Evolutionary conservation across 352 stramenopile species (phyloP).

Genomic region (Phytophthora nicotianae): DNA sequence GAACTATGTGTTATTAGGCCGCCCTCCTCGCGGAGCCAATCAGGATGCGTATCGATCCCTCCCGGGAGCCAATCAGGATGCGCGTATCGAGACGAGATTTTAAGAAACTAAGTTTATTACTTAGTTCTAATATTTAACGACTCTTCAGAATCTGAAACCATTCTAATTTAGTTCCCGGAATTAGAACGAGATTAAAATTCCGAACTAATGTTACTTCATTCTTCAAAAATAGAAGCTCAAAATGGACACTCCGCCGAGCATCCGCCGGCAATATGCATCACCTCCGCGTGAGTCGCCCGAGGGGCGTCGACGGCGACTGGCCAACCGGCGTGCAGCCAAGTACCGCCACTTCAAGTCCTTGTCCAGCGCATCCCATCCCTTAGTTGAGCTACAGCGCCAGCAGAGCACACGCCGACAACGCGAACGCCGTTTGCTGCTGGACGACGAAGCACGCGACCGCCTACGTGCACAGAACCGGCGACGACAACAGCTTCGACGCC

Average conservation of each 20-base stretch:
- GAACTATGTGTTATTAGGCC: too few relatives aligned
- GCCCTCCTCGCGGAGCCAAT: too few relatives aligned
- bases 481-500: conserved; percentile 56
- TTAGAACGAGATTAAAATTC: too few relatives aligned
- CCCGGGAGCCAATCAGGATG: too few relatives aligned
- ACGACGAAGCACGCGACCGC: conserved; percentile 37
- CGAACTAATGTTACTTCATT: neutral
- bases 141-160: neutral
- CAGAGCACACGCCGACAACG: conserved; percentile 53
- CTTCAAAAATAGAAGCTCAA: neutral
- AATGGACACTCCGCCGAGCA: conserved; percentile 58
- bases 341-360: conserved; percentile 56
- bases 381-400: conserved; percentile 42
- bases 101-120: too few relatives aligned
- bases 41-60: too few relatives aligned
- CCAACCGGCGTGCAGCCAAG: conserved; percentile 71
- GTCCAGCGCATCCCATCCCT: neutral
- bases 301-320: conserved; percentile 53
- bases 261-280: conserved; percentile 53
- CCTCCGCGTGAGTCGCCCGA: conserved; percentile 47
- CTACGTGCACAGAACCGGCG: conserved; percentile 69
- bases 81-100: too few relatives aligned
- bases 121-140: too few relatives aligned
- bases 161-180: too few relatives aligned
- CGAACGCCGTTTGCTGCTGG: conserved; percentile 47